These are phyloP conservation scores for Cymbidium sinense DNA, from an alignment of 106 monocot genomes.

Conservation along the genomic window DNA sequence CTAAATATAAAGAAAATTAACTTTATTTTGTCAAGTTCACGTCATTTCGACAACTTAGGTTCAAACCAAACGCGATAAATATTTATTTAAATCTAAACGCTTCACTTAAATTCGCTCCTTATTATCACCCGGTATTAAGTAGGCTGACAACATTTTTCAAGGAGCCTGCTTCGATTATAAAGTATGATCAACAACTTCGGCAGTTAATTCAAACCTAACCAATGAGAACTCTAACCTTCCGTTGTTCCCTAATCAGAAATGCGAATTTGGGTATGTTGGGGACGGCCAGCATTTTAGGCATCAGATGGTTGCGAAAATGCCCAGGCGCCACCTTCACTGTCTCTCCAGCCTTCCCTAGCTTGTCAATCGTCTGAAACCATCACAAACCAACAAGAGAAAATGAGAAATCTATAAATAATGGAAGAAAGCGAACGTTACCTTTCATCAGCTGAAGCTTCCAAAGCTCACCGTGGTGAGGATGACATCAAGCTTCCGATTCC, in stretches of 20 bases:
- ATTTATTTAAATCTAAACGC: too few relatives aligned
- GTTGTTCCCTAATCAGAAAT: conserved; percentile 59
- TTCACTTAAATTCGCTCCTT: background rate
- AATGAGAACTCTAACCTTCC: conserved; percentile 38
- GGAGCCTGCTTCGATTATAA: background rate
- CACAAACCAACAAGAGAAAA: background rate
- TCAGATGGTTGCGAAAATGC: conserved; percentile 86
- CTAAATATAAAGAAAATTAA: too few relatives aligned
- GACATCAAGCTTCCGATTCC: conserved; percentile 89
- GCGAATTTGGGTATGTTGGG: conserved; percentile 82
- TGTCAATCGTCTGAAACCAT: conserved; percentile 58
- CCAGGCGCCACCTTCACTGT: conserved; percentile 90
- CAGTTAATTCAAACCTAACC: background rate
- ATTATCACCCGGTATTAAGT: background rate
- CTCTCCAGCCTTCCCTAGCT: conserved; percentile 82
- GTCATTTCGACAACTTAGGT: too few relatives aligned
- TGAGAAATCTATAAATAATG: background rate
- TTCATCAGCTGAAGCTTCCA: background rate
- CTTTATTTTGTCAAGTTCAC: too few relatives aligned
- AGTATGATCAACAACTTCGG: background rate
- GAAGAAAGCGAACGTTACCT: background rate
- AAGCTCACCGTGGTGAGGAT: conserved; percentile 80
- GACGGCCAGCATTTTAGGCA: conserved; percentile 93
- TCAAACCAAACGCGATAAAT: too few relatives aligned
- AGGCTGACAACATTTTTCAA: background rate